These are phyloP conservation scores for Apiospora rasikravindrae DNA, from an alignment of 2,329 filamentous ascomycete genomes.

Conservation along the genomic window DNA sequence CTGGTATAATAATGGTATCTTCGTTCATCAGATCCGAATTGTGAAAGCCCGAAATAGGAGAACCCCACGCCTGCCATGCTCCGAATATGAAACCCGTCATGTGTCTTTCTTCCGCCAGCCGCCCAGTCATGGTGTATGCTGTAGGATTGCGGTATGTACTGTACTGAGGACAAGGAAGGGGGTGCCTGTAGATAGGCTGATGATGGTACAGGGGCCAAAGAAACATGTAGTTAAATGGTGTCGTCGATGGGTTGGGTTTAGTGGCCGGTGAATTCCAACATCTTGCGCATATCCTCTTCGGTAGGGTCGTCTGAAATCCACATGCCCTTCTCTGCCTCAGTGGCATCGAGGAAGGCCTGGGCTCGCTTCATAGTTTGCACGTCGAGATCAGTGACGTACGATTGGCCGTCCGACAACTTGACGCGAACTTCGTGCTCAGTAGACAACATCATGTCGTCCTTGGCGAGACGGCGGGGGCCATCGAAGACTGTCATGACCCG, in stretches of 20 bases:
- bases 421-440: conserved; percentile 93
- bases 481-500: conserved; percentile 93
- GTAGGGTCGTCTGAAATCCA: conserved; percentile 79
- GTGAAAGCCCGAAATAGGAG: background rate
- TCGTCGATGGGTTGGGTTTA: conserved; percentile 20
- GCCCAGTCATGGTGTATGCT: background rate
- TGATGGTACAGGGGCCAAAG: background rate
- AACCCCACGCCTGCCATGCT: background rate
- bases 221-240: background rate
- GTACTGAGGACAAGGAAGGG: background rate
- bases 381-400: conserved; percentile 92
- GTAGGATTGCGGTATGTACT: background rate
- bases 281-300: conserved; percentile 63
- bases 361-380: conserved; percentile 87
- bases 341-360: conserved; percentile 81
- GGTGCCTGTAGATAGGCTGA: background rate
- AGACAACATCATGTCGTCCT: conserved; percentile 99
- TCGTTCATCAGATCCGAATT: background rate
- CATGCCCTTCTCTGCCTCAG: conserved; percentile 83
- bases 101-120: background rate
- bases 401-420: conserved; percentile 74
- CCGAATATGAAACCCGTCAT: background rate
- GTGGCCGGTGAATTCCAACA: conserved; percentile 57
- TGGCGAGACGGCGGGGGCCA: conserved; percentile 84
- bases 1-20: background rate